Evolutionary conservation across 2,329 filamentous ascomycete species (phyloP).

Genomic region (Sphaerulina musiva): DNA sequence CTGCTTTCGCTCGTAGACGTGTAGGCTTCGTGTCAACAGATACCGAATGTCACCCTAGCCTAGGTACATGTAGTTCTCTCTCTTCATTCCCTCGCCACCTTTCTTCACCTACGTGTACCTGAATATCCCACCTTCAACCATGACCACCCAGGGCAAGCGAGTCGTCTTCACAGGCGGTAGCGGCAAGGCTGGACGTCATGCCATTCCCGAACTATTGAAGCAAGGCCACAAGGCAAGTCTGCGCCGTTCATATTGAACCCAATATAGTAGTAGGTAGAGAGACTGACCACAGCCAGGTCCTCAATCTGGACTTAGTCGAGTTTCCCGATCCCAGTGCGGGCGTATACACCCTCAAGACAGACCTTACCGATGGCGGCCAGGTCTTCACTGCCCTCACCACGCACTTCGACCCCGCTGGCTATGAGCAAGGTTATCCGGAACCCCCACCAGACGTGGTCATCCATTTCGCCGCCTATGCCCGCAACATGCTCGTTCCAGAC

Average conservation of each 20-base stretch:
- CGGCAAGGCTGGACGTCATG: constrained; percentile 51
- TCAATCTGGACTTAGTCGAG: constrained; percentile 50
- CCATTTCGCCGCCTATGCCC: constrained; percentile 54
- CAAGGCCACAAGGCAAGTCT: constrained; percentile 41
- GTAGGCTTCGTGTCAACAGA: not conserved
- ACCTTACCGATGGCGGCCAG: constrained; percentile 51
- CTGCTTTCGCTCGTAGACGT: not conserved
- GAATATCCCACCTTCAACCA: not conserved
- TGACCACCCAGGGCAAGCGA: constrained; percentile 32
- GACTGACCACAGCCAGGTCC: constrained; percentile 29
- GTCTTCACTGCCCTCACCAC: constrained; percentile 52
- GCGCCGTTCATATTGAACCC: not conserved
- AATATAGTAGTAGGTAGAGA: not conserved
- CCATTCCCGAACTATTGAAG: constrained; percentile 48
- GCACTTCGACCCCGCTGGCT: constrained; percentile 50
- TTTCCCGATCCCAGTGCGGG: constrained; percentile 35
- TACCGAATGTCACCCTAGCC: not conserved
- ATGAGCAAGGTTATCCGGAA: constrained; percentile 40
- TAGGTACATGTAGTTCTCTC: not conserved
- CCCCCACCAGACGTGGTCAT: constrained; percentile 54
- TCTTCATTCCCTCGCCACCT: not conserved
- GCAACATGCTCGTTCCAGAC: constrained; percentile 57
- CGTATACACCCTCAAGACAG: constrained; percentile 51
- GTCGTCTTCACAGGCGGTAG: constrained; percentile 52
- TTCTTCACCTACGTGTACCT: not conserved